Percentiles rank a stretch among this genome's conserved stretches.
These are phyloP conservation scores for Groenewaldozyma sp. DNA, from an alignment of 1,139 yeast species.

Conservation along the genomic window DNA sequence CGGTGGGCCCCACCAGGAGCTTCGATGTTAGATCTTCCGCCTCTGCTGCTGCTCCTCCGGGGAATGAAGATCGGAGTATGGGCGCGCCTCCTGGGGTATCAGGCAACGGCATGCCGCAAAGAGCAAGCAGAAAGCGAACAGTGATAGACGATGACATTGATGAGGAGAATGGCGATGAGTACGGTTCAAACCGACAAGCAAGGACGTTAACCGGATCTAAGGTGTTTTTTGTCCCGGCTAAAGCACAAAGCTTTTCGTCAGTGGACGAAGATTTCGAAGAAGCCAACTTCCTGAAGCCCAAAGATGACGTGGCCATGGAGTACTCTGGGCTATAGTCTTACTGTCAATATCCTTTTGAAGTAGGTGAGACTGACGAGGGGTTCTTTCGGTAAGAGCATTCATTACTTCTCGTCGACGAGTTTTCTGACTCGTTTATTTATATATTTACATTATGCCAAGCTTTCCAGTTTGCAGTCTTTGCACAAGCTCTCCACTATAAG, in stretches of 20 bases:
- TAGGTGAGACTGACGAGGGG: too few species aligned
- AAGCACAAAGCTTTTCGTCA: neutral
- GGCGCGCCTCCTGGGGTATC: neutral
- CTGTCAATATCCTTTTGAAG: too few species aligned
- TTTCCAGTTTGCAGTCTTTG: too few species aligned
- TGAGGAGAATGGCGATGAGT: slow-evolving; percentile 25
- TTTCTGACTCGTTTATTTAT: too few species aligned
- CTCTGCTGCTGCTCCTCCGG: slow-evolving; percentile 1
- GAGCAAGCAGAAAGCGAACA: slow-evolving; percentile 10
- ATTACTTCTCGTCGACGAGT: too few species aligned
- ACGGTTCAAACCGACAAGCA: slow-evolving; percentile 23
- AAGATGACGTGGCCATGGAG: slow-evolving; percentile 8
- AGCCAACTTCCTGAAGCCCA: slow-evolving; percentile 12
- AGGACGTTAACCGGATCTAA: slow-evolving; percentile 4
- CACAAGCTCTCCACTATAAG: too few species aligned
- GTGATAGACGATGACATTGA: slow-evolving; percentile 21
- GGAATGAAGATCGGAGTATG: neutral
- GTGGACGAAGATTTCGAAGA: slow-evolving; percentile 13
- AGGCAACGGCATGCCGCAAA: slow-evolving; percentile 7
- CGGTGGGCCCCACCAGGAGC: slow-evolving; percentile 15
- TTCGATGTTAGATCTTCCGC: neutral
- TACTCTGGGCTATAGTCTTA: too few species aligned
- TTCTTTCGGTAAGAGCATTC: too few species aligned
- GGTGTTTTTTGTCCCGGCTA: slow-evolving; percentile 3
- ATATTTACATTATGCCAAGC: too few species aligned